Base-by-base conservation (phyloP, 75 land plant genomes). In the Cupressus sempervirens region DNA sequence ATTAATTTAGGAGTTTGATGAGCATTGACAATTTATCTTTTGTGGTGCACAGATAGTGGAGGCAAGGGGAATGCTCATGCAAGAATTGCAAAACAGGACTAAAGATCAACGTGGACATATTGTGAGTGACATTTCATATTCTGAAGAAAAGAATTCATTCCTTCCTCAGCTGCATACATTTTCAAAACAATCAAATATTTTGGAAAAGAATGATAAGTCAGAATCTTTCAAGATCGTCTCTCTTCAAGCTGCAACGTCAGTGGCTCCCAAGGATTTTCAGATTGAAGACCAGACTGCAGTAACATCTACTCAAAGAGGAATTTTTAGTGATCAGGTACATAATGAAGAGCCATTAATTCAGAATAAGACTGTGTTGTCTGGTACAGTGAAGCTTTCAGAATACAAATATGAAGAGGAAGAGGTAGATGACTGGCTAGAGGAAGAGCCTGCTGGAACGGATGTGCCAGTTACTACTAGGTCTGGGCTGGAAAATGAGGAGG, bases 361-460 rank as follows among this genome's bases (percentile, higher is more conserved):
- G 46, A 79, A 79, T 43, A 79, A 79, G 81, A 43, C n/a, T 45
- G 52, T 79, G 48, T 79, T 45, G 81, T 79, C 81, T 79, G 81
- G 81, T 26, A 45, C 81, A 10, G 81, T 79, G 81, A 79, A 79
- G 52, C 81, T 79, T 45, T 79, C 84, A 35, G 67, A 54, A 35
- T 76, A 40, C 15, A 83, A 86, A 38, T 74, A 84, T n/a, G 83
- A 87, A 0, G 94, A 93, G 2, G 93, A 89, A 75, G 93, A 92
- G 76, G 94, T 85, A 7, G 93, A 93, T 87, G 93, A 91, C 43
- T 94, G 96, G 96, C 89, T 88, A 34, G 85, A 91, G 40, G 96
- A 94, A 35, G 94, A 90, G 14, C 82, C 76, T 56, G 83, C 53
- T 0, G 88, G 88, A 1, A 41, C 87, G 20, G 90, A 76, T 58